A percentile compares a stretch with the other conserved stretches of the same genome.
These are phyloP conservation scores for Pichia gijzeniarum DNA, from an alignment of 805 yeast genomes.

Conservation along the genomic window DNA sequence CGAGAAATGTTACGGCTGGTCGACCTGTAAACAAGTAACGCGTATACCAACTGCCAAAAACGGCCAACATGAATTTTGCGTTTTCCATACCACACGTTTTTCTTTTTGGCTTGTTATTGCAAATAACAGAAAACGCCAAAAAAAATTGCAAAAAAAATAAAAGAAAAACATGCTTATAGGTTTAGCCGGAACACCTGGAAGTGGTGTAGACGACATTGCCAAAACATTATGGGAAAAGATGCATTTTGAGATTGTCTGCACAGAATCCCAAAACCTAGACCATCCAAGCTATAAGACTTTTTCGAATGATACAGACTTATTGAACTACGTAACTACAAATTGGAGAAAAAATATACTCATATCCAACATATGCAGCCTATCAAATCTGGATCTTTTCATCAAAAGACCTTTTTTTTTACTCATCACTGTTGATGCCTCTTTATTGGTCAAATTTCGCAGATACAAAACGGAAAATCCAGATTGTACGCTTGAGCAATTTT, in stretches of 20 bases:
- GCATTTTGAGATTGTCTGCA: conserved; percentile 39
- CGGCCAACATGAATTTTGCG: too few relatives aligned
- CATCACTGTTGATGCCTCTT: conserved; percentile 69
- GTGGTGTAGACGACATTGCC: conserved; percentile 62
- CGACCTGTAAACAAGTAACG: too few relatives aligned
- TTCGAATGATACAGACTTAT: conserved; percentile 35
- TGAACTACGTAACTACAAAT: conserved; percentile 55
- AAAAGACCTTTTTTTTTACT: conserved; percentile 84
- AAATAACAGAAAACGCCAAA: too few relatives aligned
- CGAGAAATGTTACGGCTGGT: too few relatives aligned
- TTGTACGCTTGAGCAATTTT: conserved; percentile 14
- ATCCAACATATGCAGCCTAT: conserved; percentile 38
- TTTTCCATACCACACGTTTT: too few relatives aligned
- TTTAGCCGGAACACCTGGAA: conserved; percentile 57
- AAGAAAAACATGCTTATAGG: conserved; percentile 57
- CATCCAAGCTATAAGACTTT: neutral
- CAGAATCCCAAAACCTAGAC: neutral
- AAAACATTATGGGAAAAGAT: conserved; percentile 41
- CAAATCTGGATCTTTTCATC: conserved; percentile 39
- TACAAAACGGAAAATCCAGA: conserved; percentile 11
- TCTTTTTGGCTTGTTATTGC: neutral
- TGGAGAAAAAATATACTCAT: conserved; percentile 64
- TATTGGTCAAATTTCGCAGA: conserved; percentile 39
- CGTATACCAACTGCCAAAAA: too few relatives aligned
- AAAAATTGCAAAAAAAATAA: too few relatives aligned